Evolutionary conservation across 257 asterid species (phyloP).

Genomic region (Anisodus tanguticus): DNA sequence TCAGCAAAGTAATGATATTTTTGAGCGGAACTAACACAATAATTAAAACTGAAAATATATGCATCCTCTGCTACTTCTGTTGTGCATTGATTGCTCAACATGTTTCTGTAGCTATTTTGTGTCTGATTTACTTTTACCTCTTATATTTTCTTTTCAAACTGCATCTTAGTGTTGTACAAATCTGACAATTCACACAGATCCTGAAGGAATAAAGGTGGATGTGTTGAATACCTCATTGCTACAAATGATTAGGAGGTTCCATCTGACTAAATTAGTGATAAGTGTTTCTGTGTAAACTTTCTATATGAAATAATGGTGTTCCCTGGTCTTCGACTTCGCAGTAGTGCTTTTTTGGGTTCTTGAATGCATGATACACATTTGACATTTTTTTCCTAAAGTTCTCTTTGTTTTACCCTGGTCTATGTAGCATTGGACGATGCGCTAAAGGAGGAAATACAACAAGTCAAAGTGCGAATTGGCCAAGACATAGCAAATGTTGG

Average conservation of each 20-base stretch:
- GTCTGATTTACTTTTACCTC: not conserved
- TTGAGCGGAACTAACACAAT: too few species aligned
- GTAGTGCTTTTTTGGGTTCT: not conserved
- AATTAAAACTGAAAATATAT: too few species aligned
- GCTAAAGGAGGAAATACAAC: constrained; percentile 84
- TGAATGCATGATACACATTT: not conserved
- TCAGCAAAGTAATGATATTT: too few species aligned
- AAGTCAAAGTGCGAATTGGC: constrained; percentile 76
- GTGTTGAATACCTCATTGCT: not conserved
- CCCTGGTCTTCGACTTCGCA: not conserved
- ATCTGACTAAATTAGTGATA: not conserved
- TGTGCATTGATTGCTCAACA: not conserved
- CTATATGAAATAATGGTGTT: not conserved
- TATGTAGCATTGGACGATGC: constrained; percentile 78
- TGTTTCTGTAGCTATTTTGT: not conserved
- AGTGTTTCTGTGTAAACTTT: not conserved
- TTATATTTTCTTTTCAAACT: not conserved
- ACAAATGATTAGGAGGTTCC: not conserved
- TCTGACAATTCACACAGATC: not conserved
- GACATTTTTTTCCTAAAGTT: not conserved
- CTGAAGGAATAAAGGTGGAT: not conserved
- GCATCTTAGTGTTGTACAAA: not conserved
- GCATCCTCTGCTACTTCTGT: not conserved
- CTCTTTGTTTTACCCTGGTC: not conserved
- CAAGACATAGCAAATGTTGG: constrained; percentile 63